phyloP scores from a whole-genome alignment of 1,284 basidiomycete genomes.

The Puccinia horiana region DNA sequence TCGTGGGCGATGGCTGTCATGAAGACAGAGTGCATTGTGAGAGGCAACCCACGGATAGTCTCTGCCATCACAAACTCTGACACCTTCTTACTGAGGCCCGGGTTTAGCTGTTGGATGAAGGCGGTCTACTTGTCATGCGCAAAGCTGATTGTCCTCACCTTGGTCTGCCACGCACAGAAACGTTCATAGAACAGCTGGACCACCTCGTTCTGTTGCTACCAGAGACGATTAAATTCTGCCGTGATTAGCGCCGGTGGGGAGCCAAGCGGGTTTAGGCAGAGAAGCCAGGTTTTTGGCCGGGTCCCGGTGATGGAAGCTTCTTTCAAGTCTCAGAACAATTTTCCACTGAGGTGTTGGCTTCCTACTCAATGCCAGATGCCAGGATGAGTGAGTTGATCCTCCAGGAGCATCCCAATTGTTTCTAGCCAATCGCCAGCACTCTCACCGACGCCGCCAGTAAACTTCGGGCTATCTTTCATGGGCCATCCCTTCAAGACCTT shows the following conservation, averaged over 20 bases:
- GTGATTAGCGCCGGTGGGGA: background rate
- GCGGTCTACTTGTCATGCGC: too few relatives aligned
- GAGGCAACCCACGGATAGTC: background rate
- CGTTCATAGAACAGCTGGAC: background rate
- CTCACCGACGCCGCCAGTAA: background rate
- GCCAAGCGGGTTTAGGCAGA: background rate
- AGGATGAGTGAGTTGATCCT: background rate
- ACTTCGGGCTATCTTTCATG: background rate
- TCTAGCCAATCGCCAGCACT: background rate
- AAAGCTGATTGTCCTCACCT: too few relatives aligned
- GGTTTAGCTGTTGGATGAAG: background rate
- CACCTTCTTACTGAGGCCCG: background rate
- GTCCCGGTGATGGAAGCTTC: background rate
- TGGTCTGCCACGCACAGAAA: background rate
- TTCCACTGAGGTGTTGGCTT: background rate
- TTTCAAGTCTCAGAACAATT: background rate
- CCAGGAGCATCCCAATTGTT: background rate
- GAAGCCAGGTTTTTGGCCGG: background rate
- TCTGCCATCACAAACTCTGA: background rate
- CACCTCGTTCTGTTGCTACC: background rate
- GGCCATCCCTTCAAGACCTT: background rate
- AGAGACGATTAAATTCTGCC: background rate
- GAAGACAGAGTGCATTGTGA: background rate
- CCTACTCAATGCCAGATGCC: background rate
- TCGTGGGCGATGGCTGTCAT: background rate